A percentile compares a stretch with the other conserved stretches of the same genome.
Evolutionary conservation across 805 yeast genomes (phyloP).

Genomic region (Starmerella geochares): DNA sequence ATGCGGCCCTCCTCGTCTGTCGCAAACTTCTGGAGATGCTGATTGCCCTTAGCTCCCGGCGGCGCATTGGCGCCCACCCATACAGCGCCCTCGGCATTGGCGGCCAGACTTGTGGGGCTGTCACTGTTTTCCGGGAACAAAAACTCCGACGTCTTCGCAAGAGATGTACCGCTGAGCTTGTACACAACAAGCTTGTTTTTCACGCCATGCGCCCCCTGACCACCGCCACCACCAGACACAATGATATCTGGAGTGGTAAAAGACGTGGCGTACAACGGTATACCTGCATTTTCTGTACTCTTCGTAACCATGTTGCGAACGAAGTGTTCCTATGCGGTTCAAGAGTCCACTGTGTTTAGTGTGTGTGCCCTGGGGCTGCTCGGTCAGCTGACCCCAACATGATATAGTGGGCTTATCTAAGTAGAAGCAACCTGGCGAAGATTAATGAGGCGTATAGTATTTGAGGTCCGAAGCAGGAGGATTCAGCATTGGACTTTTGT

Average conservation of each 20-base stretch:
- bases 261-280: conserved; percentile 69
- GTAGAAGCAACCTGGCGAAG: background rate
- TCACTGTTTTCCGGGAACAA: conserved; percentile 44
- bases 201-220: conserved; percentile 82
- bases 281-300: conserved; percentile 24
- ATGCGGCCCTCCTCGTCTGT: conserved; percentile 9
- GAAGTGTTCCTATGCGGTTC: background rate
- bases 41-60: conserved; percentile 42
- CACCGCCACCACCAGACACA: conserved; percentile 88
- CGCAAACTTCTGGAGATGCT: conserved; percentile 45
- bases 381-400: background rate
- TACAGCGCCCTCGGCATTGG: conserved; percentile 37
- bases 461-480: too few relatives aligned
- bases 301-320: background rate
- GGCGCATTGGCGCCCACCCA: conserved; percentile 20
- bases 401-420: background rate
- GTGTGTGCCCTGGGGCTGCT: background rate
- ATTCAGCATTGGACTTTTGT: too few relatives aligned
- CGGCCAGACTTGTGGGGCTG: conserved; percentile 76
- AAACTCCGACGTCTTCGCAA: conserved; percentile 15
- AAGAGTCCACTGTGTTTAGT: background rate
- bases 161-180: conserved; percentile 6
- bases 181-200: conserved; percentile 54
- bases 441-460: too few relatives aligned
- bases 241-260: conserved; percentile 53